Percentiles rank a stretch among this genome's conserved stretches.
These are phyloP conservation scores for Tylopilus vinaceipallidus DNA, from an alignment of 768 basidiomycete genomes.

Conservation along the genomic window DNA sequence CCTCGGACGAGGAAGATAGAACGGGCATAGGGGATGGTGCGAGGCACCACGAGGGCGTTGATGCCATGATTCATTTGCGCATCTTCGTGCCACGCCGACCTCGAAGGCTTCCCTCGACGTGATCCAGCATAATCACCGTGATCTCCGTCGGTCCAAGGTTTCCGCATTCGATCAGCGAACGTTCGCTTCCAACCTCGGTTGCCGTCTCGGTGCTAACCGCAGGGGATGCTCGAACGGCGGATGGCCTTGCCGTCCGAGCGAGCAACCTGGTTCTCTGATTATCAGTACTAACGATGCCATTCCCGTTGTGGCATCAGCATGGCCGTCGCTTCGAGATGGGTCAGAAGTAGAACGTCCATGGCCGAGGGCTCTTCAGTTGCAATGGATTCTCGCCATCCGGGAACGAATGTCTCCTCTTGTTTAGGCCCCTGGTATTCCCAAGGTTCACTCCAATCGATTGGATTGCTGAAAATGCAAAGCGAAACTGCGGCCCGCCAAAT, in stretches of 20 bases:
- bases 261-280: not conserved
- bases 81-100: too few species aligned
- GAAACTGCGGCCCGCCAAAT: too few species aligned
- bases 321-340: not conserved
- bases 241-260: not conserved
- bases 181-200: not conserved
- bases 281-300: not conserved
- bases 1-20: slow-evolving; percentile 8
- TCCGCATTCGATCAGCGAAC: slow-evolving; percentile 15
- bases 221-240: not conserved
- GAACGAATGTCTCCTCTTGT: not conserved
- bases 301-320: slow-evolving; percentile 4
- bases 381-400: too few species aligned
- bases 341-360: not conserved
- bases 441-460: not conserved
- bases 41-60: slow-evolving; percentile 6
- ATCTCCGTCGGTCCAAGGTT: slow-evolving; percentile 16
- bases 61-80: slow-evolving; percentile 1
- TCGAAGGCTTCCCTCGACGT: not conserved
- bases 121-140: slow-evolving; percentile 25
- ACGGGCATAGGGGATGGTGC: slow-evolving; percentile 6
- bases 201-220: slow-evolving; percentile 8
- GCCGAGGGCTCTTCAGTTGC: too few species aligned
- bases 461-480: too few species aligned
- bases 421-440: not conserved